A percentile compares a stretch with the other conserved stretches of the same genome.
Evolutionary conservation across 768 basidiomycete species (phyloP).

Genomic region (Pleurotus cornucopiae): DNA sequence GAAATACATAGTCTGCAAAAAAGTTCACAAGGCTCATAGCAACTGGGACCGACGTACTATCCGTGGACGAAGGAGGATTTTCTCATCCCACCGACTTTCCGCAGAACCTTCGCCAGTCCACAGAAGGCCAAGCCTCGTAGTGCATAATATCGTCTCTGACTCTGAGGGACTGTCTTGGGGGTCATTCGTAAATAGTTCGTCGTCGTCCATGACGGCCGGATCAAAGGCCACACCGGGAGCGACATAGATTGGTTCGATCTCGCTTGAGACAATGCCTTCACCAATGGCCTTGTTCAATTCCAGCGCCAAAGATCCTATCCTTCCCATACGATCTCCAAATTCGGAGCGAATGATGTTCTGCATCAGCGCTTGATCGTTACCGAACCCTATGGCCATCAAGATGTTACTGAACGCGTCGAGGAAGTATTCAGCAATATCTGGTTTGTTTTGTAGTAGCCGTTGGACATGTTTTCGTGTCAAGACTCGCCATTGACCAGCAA

Average conservation of each 20-base stretch:
- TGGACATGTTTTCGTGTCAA: constrained; percentile 45
- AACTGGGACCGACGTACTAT: constrained; percentile 29
- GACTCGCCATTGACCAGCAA: constrained; percentile 54
- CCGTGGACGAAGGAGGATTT: constrained; percentile 48
- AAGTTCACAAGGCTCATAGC: background rate
- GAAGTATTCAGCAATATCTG: constrained; percentile 28
- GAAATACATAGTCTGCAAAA: too few species aligned
- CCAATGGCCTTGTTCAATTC: constrained; percentile 54
- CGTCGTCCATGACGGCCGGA: constrained; percentile 39
- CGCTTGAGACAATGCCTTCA: constrained; percentile 53
- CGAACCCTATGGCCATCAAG: constrained; percentile 35
- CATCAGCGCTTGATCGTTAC: constrained; percentile 22
- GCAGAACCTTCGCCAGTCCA: constrained; percentile 25
- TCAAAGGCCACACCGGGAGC: constrained; percentile 38
- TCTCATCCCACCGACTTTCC: constrained; percentile 41
- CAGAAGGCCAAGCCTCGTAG: constrained; percentile 51
- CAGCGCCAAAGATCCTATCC: constrained; percentile 41
- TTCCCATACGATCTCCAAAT: constrained; percentile 38
- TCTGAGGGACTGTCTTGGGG: constrained; percentile 13
- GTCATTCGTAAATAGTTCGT: constrained; percentile 12
- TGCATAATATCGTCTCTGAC: constrained; percentile 42
- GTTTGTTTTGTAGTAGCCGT: constrained; percentile 26
- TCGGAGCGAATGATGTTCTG: constrained; percentile 33
- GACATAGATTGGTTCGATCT: constrained; percentile 48
- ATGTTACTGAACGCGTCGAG: constrained; percentile 38